These are phyloP conservation scores for Draba incana DNA, from an alignment of 345 rosid genomes.

Conservation along the genomic window DNA sequence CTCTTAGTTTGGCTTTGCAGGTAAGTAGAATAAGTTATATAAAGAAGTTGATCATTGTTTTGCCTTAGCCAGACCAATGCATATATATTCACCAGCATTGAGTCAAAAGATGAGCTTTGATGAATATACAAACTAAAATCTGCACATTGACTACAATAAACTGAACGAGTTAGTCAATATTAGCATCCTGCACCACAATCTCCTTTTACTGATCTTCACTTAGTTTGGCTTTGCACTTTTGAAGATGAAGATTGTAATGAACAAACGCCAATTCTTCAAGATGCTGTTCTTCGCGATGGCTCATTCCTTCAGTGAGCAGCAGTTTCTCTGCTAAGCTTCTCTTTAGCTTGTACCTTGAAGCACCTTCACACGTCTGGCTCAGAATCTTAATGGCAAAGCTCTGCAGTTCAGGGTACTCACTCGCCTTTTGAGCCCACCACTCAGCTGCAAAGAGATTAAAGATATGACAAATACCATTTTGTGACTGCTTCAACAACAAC, in stretches of 20 bases:
- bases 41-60: background rate
- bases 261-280: conserved; percentile 44
- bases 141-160: background rate
- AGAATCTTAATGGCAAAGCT: conserved; percentile 51
- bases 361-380: conserved; percentile 64
- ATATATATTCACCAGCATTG: conserved; percentile 4
- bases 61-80: background rate
- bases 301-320: conserved; percentile 31
- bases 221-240: conserved; percentile 32
- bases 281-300: conserved; percentile 31
- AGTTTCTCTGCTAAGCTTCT: conserved; percentile 55
- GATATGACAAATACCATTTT: background rate
- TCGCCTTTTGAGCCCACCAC: conserved; percentile 63
- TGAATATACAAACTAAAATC: conserved; percentile 16
- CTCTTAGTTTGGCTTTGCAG: conserved; percentile 19
- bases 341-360: conserved; percentile 52
- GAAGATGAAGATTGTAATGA: conserved; percentile 56
- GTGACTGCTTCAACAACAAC: conserved; percentile 11
- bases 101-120: conserved; percentile 4
- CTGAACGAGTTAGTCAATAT: conserved; percentile 13
- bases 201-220: conserved; percentile 10
- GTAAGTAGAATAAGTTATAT: background rate
- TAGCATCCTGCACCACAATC: conserved; percentile 14
- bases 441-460: conserved; percentile 39
- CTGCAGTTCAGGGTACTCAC: conserved; percentile 55